A percentile compares a stretch with the other conserved stretches of the same genome.
phyloP scores from a whole-genome alignment of 495 filamentous ascomycete genomes.

The Poronia punctata region DNA sequence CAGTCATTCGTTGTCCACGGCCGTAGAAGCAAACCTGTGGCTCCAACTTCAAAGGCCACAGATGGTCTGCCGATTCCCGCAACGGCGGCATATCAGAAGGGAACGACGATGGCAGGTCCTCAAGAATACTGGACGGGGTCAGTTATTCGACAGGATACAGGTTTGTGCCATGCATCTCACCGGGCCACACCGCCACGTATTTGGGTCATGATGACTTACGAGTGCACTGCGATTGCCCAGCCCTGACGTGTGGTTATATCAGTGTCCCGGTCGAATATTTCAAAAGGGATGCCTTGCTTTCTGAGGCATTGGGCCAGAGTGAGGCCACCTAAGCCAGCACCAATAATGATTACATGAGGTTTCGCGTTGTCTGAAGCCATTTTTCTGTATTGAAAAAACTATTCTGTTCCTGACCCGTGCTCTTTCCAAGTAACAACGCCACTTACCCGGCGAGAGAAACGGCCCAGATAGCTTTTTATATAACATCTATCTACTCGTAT shows the following conservation, averaged over 20 bases:
- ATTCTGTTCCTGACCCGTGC: no score
- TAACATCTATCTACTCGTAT: no score
- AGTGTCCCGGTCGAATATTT: slow-evolving; percentile 44
- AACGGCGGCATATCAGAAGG: slow-evolving; percentile 16
- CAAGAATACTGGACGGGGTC: slow-evolving; percentile 20
- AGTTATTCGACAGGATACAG: slow-evolving; percentile 17
- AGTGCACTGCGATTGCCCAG: slow-evolving; percentile 51
- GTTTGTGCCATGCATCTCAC: slow-evolving; percentile 25
- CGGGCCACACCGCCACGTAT: no score
- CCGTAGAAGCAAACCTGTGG: slow-evolving; percentile 36
- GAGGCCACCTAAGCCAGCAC: slow-evolving; percentile 30
- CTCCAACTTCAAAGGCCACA: slow-evolving; percentile 39
- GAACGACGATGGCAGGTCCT: slow-evolving; percentile 7
- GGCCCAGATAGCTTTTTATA: no score
- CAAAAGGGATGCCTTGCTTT: slow-evolving; percentile 43
- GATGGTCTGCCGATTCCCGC: slow-evolving; percentile 31
- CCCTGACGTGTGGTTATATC: slow-evolving; percentile 36
- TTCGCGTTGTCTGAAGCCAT: slow-evolving; percentile 12
- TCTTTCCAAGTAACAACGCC: no score
- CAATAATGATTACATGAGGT: slow-evolving; percentile 24
- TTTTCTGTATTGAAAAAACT: no score
- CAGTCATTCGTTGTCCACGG: slow-evolving; percentile 2
- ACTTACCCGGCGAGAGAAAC: no score
- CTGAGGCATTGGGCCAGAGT: slow-evolving; percentile 36
- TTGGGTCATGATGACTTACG: slow-evolving; percentile 27